Evolutionary conservation across 129 eudicot genomes (phyloP).

Genomic region (carrot (Daucus carota)): DH1_v3.0 NC_030384.2:41925501-41926000

Average conservation of each 20-base stretch:
- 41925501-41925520: not conserved
- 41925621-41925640: constrained; percentile 13
- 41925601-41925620: constrained; percentile 13
- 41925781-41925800: not conserved
- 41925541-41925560: not conserved
- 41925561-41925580: constrained; percentile 15
- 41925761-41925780: not conserved
- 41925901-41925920: too few species aligned
- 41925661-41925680: not conserved
- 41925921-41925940: too few species aligned
- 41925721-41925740: not conserved
- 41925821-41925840: not conserved
- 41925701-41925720: not conserved
- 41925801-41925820: not conserved
- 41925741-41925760: not conserved
- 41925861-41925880: too few species aligned
- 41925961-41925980: not conserved
- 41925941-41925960: too few species aligned
- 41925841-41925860: not conserved
- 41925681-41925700: not conserved
- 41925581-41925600: constrained; percentile 20
- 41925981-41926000: not conserved
- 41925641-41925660: constrained; percentile 26
- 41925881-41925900: too few species aligned
- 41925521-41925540: not conserved